Evolutionary conservation across 495 filamentous ascomycete species (phyloP).

Genomic region (Penicillium lagena): DNA sequence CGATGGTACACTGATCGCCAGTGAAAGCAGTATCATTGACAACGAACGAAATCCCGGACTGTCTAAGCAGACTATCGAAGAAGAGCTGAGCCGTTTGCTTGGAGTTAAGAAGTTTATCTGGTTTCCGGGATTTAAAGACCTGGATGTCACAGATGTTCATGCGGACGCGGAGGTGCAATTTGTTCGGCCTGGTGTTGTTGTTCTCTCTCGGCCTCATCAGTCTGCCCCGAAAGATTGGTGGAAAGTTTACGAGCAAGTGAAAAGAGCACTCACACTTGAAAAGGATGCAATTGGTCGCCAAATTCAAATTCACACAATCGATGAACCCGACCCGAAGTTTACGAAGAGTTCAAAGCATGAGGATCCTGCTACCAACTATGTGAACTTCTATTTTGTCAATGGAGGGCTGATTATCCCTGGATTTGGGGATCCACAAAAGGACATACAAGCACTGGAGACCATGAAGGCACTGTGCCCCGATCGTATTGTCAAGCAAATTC

Average conservation of each 20-base stretch:
- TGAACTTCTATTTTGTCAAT: constrained; percentile 23
- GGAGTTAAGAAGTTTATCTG: constrained; percentile 19
- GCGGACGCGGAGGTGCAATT: constrained; percentile 15
- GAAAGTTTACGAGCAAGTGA: constrained; percentile 9
- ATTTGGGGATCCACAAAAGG: constrained; percentile 11
- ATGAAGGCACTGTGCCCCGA: constrained; percentile 8
- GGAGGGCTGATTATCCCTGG: constrained; percentile 15
- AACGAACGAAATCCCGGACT: constrained; percentile 14
- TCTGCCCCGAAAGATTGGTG: constrained; percentile 1
- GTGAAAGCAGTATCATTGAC: constrained; percentile 19
- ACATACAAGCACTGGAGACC: constrained; percentile 8
- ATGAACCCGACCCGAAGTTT: constrained; percentile 9
- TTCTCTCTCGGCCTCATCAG: constrained; percentile 10
- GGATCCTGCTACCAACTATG: constrained; percentile 14
- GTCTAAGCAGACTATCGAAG: constrained; percentile 7
- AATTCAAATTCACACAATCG: constrained; percentile 10
- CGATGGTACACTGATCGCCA: constrained; percentile 18
- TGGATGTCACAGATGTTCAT: constrained; percentile 19
- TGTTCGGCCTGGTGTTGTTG: constrained; percentile 13
- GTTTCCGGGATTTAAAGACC: constrained; percentile 12
- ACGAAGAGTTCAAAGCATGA: constrained; percentile 1
- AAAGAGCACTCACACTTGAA: constrained; percentile 1
- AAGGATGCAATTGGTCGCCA: constrained; percentile 12
- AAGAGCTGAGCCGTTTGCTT: constrained; percentile 9
- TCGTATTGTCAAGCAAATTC: constrained; percentile 1